These are phyloP conservation scores for Irineochytrium annulatum DNA, from an alignment of 192 early-diverging fungal genomes.

Conservation along the genomic window DNA sequence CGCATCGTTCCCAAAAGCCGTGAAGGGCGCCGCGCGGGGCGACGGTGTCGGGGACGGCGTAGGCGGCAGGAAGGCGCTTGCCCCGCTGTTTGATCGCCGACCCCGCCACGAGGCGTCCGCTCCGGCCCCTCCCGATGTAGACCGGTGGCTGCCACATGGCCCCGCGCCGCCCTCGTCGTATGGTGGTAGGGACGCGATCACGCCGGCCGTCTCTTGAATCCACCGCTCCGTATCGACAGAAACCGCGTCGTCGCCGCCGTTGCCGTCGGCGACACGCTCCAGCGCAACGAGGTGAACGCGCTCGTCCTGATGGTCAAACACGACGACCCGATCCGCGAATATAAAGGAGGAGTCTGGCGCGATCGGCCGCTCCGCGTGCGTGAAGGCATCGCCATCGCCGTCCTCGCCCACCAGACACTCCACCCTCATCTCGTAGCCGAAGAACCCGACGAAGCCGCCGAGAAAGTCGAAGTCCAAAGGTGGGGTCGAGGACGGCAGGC, in stretches of 20 bases:
- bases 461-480: constrained; percentile 70
- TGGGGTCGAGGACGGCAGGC: too few relatives aligned
- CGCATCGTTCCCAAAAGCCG: too few relatives aligned
- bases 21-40: too few relatives aligned
- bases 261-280: constrained; percentile 1
- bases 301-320: constrained; percentile 59
- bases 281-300: constrained; percentile 27
- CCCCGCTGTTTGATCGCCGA: too few relatives aligned
- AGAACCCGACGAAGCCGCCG: constrained; percentile 85
- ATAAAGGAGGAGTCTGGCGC: constrained; percentile 72
- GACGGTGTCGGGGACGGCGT: too few relatives aligned
- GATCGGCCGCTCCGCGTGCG: neutral
- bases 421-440: constrained; percentile 91
- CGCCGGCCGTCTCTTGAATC: constrained; percentile 4
- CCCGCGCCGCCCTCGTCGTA: too few relatives aligned
- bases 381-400: constrained; percentile 10
- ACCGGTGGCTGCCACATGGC: too few relatives aligned
- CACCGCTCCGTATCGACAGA: neutral
- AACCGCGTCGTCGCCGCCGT: constrained; percentile 14
- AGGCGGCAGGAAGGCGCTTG: too few relatives aligned
- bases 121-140: too few relatives aligned
- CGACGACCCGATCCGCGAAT: constrained; percentile 71
- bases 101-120: too few relatives aligned
- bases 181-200: too few relatives aligned
- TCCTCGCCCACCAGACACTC: constrained; percentile 54